A percentile compares a stretch with the other conserved stretches of the same genome.
These are phyloP conservation scores for Cercospora sp. DNA, from an alignment of 2,329 filamentous ascomycete species.

Conservation along the genomic window DNA sequence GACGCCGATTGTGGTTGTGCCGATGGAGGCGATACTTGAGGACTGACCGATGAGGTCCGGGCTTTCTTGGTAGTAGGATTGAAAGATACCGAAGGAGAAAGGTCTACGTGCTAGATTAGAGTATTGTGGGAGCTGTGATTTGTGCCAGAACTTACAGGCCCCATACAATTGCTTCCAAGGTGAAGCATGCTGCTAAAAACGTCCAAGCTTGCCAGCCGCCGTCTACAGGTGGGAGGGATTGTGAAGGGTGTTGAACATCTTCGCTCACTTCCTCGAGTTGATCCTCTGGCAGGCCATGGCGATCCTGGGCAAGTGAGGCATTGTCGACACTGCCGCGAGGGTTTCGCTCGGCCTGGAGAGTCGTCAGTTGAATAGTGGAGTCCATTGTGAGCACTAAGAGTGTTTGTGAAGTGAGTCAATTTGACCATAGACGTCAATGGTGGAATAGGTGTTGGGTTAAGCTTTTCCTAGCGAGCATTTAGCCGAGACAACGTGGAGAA, in stretches of 20 bases:
- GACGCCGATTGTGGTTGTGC: conserved; percentile 48
- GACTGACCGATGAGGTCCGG: conserved; percentile 23
- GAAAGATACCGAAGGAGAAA: conserved; percentile 32
- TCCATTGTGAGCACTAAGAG: not conserved
- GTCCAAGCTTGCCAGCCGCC: conserved; percentile 46
- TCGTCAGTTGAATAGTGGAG: not conserved
- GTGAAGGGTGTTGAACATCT: conserved; percentile 10
- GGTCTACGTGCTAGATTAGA: conserved; percentile 8
- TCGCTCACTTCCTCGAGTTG: not conserved
- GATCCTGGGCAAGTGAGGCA: not conserved
- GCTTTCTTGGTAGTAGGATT: conserved; percentile 30
- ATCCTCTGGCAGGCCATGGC: not conserved
- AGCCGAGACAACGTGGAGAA: not conserved
- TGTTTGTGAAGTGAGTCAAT: not conserved
- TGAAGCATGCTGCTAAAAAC: conserved; percentile 49
- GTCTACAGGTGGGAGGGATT: conserved; percentile 39
- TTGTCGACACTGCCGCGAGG: not conserved
- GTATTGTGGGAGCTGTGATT: not conserved
- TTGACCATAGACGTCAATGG: not conserved
- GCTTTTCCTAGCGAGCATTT: not conserved
- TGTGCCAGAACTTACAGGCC: conserved; percentile 7
- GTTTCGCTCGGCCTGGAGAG: not conserved
- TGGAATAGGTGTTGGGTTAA: not conserved
- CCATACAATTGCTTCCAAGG: conserved; percentile 34
- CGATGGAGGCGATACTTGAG: conserved; percentile 47